Evolutionary conservation across 768 basidiomycete genomes (phyloP).

Genomic region (Tulasnella sp.): DNA sequence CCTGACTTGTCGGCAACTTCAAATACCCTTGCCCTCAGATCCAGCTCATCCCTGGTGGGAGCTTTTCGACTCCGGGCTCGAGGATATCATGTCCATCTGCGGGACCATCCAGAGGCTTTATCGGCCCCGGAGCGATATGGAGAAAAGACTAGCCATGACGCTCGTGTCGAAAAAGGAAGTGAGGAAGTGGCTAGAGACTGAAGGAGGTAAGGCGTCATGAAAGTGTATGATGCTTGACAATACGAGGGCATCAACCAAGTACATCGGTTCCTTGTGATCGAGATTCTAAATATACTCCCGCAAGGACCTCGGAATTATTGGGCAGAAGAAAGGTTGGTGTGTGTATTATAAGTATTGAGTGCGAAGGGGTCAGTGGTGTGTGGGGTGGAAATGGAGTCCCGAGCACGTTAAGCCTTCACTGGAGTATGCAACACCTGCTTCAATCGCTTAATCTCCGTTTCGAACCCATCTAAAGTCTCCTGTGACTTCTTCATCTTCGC

Average conservation of each 20-base stretch:
- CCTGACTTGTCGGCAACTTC: constrained; percentile 60
- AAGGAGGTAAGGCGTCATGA: background rate
- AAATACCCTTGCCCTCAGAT: constrained; percentile 59
- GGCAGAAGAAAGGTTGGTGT: too few species aligned
- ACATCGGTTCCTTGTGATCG: too few species aligned
- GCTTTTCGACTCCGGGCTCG: constrained; percentile 83
- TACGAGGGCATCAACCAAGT: too few species aligned
- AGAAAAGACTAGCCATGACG: constrained; percentile 34
- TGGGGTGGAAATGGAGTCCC: too few species aligned
- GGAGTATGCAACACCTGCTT: constrained; percentile 34
- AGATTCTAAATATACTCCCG: too few species aligned
- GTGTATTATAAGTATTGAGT: too few species aligned
- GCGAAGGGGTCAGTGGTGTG: too few species aligned
- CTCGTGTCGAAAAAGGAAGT: constrained; percentile 65
- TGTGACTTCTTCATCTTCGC: constrained; percentile 64
- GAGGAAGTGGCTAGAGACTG: constrained; percentile 61
- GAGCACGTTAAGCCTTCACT: background rate
- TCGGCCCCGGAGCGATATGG: constrained; percentile 34
- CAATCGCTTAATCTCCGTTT: constrained; percentile 56
- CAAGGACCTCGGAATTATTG: too few species aligned
- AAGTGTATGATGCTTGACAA: too few species aligned
- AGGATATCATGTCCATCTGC: constrained; percentile 76
- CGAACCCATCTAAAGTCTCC: constrained; percentile 55
- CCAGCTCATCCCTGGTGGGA: constrained; percentile 82
- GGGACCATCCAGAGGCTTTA: constrained; percentile 81